Conservation (phyloP, 495 filamentous ascomycete species). For the Penicillium longicatenatum region DNA sequence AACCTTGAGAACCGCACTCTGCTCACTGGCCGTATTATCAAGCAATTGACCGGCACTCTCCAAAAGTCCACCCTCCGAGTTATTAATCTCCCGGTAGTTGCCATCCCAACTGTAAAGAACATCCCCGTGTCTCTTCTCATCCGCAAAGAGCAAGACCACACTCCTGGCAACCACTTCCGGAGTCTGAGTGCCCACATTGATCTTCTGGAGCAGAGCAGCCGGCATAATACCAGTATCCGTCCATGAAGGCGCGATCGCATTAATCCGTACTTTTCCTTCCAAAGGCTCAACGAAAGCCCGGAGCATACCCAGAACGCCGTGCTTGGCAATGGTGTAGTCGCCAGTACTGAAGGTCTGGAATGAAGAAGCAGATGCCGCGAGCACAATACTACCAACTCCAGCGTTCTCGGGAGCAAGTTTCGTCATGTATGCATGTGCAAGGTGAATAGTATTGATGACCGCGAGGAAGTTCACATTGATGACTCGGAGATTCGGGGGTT, state of each 20-base stretch:
- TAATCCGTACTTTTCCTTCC: slow-evolving; percentile 32
- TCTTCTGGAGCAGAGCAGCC: slow-evolving; percentile 17
- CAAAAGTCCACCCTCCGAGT: slow-evolving; percentile 29
- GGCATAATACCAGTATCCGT: slow-evolving; percentile 39
- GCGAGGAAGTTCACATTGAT: slow-evolving; percentile 49
- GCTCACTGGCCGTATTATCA: slow-evolving; percentile 17
- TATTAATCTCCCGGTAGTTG: slow-evolving; percentile 41
- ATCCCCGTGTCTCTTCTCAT: slow-evolving; percentile 36
- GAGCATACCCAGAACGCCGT: slow-evolving; percentile 40
- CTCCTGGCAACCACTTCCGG: slow-evolving; percentile 40
- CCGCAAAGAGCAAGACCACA: slow-evolving; percentile 38
- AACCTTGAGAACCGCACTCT: slow-evolving; percentile 16
- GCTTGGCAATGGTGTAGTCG: slow-evolving; percentile 44
- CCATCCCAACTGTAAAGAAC: slow-evolving; percentile 43
- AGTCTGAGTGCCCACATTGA: slow-evolving; percentile 31
- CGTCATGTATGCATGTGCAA: slow-evolving; percentile 41
- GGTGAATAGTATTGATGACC: slow-evolving; percentile 39
- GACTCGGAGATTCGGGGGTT: slow-evolving; percentile 39
- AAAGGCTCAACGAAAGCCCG: slow-evolving; percentile 28
- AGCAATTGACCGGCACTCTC: slow-evolving; percentile 14
- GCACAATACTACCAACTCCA: slow-evolving; percentile 36
- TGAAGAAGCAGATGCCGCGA: slow-evolving; percentile 40
- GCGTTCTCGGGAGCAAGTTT: slow-evolving; percentile 11
- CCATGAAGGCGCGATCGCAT: slow-evolving; percentile 47
- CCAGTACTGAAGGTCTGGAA: slow-evolving; percentile 38